Percentiles rank a stretch among this genome's conserved stretches.
phyloP scores from a whole-genome alignment of 306 rosid genomes.

The Prunus mongolica region DNA sequence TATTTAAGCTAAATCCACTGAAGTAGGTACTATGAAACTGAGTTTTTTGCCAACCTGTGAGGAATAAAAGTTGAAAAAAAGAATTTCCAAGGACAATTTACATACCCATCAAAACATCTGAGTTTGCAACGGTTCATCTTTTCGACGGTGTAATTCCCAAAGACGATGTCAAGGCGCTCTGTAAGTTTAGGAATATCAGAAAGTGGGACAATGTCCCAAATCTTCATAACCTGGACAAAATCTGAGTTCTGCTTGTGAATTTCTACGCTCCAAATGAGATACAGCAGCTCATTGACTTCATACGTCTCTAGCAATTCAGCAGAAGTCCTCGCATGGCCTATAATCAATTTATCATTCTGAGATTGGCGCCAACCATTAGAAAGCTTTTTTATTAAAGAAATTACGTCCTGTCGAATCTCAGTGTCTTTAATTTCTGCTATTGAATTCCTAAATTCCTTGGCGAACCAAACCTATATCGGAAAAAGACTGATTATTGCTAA shows the following conservation, averaged over 20 bases:
- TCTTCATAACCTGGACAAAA: constrained; percentile 34
- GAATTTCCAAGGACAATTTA: not conserved
- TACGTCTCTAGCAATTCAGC: constrained; percentile 33
- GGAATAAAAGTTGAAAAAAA: not conserved
- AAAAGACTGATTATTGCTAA: not conserved
- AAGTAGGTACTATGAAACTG: too few species aligned
- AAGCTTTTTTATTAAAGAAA: not conserved
- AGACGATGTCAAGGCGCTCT: constrained; percentile 22
- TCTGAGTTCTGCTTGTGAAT: constrained; percentile 23
- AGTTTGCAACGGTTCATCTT: constrained; percentile 33
- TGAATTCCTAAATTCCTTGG: not conserved
- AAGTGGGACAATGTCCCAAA: constrained; percentile 43
- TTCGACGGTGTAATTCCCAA: constrained; percentile 24
- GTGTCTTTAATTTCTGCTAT: not conserved
- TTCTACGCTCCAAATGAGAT: constrained; percentile 45
- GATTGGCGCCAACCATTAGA: constrained; percentile 1
- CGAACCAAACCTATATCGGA: not conserved
- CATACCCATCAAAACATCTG: constrained; percentile 32
- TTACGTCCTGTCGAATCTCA: not conserved
- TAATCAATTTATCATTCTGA: constrained; percentile 6
- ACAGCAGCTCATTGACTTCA: constrained; percentile 32
- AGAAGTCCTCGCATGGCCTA: constrained; percentile 14
- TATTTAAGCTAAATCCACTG: not conserved
- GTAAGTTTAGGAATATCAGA: constrained; percentile 24
- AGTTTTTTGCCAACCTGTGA: not conserved